These are phyloP conservation scores for Funneliformis geosporum DNA, from an alignment of 192 early-diverging fungal species.

Conservation along the genomic window DNA sequence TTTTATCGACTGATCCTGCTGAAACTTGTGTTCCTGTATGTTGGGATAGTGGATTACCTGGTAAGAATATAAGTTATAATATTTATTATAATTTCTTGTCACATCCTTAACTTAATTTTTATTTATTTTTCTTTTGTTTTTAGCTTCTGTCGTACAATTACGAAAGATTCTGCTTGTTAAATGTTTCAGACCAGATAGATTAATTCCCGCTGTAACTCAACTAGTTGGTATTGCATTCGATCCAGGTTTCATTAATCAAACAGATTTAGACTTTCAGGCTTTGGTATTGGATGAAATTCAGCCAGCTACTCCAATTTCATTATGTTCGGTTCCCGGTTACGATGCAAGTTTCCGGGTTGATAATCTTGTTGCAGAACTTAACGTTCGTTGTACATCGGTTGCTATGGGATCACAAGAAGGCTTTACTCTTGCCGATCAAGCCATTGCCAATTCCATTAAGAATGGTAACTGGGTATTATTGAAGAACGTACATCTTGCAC, in stretches of 20 bases:
- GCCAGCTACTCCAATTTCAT: constrained; percentile 79
- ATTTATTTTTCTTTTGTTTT: not conserved
- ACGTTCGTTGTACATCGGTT: constrained; percentile 70
- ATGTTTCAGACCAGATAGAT: constrained; percentile 84
- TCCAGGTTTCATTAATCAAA: constrained; percentile 48
- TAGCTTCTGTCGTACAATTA: constrained; percentile 62
- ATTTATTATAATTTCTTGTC: not conserved
- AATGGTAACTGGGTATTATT: constrained; percentile 94
- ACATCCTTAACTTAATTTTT: not conserved
- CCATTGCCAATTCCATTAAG: constrained; percentile 80
- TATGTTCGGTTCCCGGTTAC: constrained; percentile 91
- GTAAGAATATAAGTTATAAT: constrained; percentile 32
- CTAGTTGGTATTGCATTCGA: constrained; percentile 77
- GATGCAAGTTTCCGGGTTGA: constrained; percentile 97
- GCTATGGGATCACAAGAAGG: constrained; percentile 99
- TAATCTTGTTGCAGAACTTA: constrained; percentile 71
- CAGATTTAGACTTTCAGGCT: constrained; percentile 70
- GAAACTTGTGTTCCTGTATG: constrained; percentile 55
- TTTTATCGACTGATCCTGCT: constrained; percentile 46
- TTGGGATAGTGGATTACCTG: constrained; percentile 47
- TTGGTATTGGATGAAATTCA: constrained; percentile 74
- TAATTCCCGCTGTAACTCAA: constrained; percentile 70
- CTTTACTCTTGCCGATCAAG: constrained; percentile 83
- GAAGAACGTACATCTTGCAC: constrained; percentile 98
- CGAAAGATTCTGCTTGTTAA: constrained; percentile 81